Conservation (phyloP, 352 stramenopile species). For the Globisporangium camurandrum region DNA sequence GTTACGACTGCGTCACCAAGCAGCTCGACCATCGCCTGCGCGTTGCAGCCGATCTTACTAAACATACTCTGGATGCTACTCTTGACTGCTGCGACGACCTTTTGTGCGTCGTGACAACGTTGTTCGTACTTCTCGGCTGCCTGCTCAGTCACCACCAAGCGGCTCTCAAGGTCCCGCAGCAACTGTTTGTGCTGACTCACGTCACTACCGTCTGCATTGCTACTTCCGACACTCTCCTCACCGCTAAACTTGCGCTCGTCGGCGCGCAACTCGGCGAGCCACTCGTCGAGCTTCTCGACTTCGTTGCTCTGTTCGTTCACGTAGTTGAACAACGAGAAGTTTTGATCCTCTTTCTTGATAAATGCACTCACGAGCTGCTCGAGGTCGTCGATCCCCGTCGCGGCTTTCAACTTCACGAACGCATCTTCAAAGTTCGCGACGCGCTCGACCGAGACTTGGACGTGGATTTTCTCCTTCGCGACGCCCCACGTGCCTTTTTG, state of each 20-base stretch:
- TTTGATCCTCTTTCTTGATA: constrained; percentile 95
- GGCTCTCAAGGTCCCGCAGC: constrained; percentile 81
- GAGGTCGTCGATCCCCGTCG: constrained; percentile 89
- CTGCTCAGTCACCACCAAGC: constrained; percentile 68
- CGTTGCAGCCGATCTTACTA: constrained; percentile 76
- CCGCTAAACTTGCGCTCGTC: constrained; percentile 85
- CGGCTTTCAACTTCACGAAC: constrained; percentile 91
- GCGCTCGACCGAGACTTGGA: constrained; percentile 84
- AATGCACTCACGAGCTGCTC: constrained; percentile 90
- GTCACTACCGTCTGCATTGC: constrained; percentile 77
- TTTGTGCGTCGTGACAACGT: constrained; percentile 85
- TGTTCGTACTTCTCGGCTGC: constrained; percentile 86
- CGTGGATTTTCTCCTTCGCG: constrained; percentile 82
- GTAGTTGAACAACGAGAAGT: constrained; percentile 95
- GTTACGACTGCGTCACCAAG: constrained; percentile 85
- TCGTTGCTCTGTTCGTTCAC: constrained; percentile 93
- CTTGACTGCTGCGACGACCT: constrained; percentile 89
- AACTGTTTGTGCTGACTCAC: constrained; percentile 87
- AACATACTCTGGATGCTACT: constrained; percentile 68
- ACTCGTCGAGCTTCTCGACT: constrained; percentile 89
- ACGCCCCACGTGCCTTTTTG: constrained; percentile 76
- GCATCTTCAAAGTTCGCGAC: constrained; percentile 94
- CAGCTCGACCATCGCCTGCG: constrained; percentile 78
- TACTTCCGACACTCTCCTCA: too few relatives aligned
- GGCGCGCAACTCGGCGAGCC: constrained; percentile 55